Evolutionary conservation across 169 alveolate species (phyloP).

Genomic region (Eimeria necatrix): DNA sequence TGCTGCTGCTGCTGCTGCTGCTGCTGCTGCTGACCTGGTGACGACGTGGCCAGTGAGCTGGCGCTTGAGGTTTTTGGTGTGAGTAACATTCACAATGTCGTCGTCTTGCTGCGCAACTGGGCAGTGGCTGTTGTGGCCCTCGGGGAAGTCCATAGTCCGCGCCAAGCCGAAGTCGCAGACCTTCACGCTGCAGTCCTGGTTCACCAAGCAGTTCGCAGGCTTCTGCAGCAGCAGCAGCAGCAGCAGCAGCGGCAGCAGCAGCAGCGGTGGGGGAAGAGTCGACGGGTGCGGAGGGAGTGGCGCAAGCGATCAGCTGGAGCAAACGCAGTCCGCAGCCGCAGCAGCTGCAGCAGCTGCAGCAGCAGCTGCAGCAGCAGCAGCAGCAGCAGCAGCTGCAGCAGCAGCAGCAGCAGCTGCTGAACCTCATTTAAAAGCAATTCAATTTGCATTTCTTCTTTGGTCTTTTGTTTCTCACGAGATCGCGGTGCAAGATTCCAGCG

Average conservation of each 20-base stretch:
- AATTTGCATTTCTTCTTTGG: not conserved
- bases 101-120: slow-evolving; percentile 80
- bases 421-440: too few relatives aligned
- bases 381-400: not conserved
- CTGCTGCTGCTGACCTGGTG: slow-evolving; percentile 85
- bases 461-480: slow-evolving; percentile 73
- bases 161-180: slow-evolving; percentile 99
- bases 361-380: too few relatives aligned
- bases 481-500: slow-evolving; percentile 93
- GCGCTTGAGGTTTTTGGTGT: slow-evolving; percentile 90
- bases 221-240: slow-evolving; percentile 87
- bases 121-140: slow-evolving; percentile 55
- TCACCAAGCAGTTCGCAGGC: slow-evolving; percentile 98
- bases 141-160: slow-evolving; percentile 85
- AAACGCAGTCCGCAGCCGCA: slow-evolving; percentile 84
- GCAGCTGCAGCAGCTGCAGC: slow-evolving; percentile 7
- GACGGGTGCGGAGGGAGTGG: too few relatives aligned
- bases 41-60: slow-evolving; percentile 99
- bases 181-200: slow-evolving; percentile 98
- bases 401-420: too few relatives aligned
- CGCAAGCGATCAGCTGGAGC: not conserved
- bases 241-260: not conserved
- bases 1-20: not conserved
- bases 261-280: too few relatives aligned
- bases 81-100: slow-evolving; percentile 75